Percentiles rank a stretch among this genome's conserved stretches.
Evolutionary conservation across 2,329 filamentous ascomycete genomes (phyloP).

Genomic region (Neonectria ditissima): DNA sequence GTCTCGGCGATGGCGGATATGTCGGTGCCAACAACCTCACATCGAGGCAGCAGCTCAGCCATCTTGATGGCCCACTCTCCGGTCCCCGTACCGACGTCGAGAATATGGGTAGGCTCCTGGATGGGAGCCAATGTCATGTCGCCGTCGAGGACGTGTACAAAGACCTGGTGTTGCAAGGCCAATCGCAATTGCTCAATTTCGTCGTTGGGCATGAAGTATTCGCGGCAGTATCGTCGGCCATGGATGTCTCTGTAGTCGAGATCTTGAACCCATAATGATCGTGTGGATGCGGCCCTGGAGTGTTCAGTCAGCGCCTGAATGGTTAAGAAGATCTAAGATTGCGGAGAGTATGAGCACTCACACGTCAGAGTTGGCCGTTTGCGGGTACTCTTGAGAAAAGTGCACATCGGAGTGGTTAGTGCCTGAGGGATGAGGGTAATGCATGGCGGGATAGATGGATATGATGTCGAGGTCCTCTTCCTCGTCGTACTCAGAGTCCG

Average conservation of each 20-base stretch:
- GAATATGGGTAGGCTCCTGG: constrained; percentile 55
- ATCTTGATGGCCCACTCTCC: constrained; percentile 65
- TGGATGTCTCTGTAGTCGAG: constrained; percentile 71
- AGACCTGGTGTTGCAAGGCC: constrained; percentile 72
- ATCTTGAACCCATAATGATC: constrained; percentile 62
- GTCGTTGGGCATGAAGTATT: constrained; percentile 76
- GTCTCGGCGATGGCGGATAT: constrained; percentile 68
- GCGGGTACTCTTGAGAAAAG: constrained; percentile 46
- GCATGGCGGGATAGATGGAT: constrained; percentile 58
- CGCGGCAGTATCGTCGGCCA: constrained; percentile 71
- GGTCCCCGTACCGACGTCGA: constrained; percentile 71
- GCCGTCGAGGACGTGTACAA: constrained; percentile 62
- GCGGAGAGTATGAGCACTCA: constrained; percentile 48
- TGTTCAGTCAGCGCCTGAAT: constrained; percentile 13
- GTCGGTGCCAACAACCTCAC: constrained; percentile 69
- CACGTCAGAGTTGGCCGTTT: constrained; percentile 49
- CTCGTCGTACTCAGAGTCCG: constrained; percentile 40
- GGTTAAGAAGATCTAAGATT: neutral
- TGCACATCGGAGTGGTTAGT: constrained; percentile 52
- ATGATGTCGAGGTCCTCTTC: constrained; percentile 54
- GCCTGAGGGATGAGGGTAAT: constrained; percentile 53
- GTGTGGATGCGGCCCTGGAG: constrained; percentile 57
- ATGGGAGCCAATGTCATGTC: constrained; percentile 59
- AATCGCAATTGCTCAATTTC: constrained; percentile 73
- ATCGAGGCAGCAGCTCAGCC: constrained; percentile 64